These are phyloP conservation scores for Xeromyces bisporus DNA, from an alignment of 495 filamentous ascomycete genomes.

Conservation along the genomic window DNA sequence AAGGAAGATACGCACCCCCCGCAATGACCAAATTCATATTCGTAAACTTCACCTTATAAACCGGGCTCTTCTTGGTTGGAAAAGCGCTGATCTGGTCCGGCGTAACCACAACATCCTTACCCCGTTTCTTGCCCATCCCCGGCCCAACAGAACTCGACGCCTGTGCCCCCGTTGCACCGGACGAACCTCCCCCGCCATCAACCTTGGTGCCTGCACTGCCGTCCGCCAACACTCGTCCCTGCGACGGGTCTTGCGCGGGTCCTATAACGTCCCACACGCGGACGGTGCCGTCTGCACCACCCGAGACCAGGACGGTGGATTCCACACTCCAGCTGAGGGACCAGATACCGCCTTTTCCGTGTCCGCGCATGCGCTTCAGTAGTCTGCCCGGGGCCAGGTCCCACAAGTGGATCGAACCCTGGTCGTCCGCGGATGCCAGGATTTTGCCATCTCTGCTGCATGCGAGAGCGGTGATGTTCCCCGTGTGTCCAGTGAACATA, in stretches of 20 bases:
- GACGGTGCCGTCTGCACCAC: constrained; percentile 82
- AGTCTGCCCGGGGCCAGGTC: constrained; percentile 67
- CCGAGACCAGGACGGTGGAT: constrained; percentile 70
- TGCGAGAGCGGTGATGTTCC: constrained; percentile 63
- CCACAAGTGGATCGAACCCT: constrained; percentile 83
- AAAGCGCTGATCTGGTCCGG: constrained; percentile 88
- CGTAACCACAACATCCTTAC: constrained; percentile 78
- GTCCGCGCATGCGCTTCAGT: constrained; percentile 83
- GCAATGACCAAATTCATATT: constrained; percentile 83
- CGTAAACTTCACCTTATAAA: constrained; percentile 86
- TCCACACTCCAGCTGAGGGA: constrained; percentile 82
- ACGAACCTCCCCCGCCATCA: constrained; percentile 22
- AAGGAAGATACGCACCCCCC: constrained; percentile 66
- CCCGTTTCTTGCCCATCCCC: constrained; percentile 56
- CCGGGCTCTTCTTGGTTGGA: constrained; percentile 86
- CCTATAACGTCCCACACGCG: constrained; percentile 81
- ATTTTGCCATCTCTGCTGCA: constrained; percentile 77
- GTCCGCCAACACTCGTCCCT: constrained; percentile 42
- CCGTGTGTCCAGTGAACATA: constrained; percentile 80
- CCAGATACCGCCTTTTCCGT: constrained; percentile 87
- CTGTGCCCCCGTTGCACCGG: constrained; percentile 17
- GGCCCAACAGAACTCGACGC: constrained; percentile 24
- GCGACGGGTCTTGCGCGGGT: constrained; percentile 35
- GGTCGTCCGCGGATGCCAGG: constrained; percentile 71
- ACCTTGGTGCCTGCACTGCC: constrained; percentile 36